A percentile compares a stretch with the other conserved stretches of the same genome.
These are phyloP conservation scores for Auriscalpium microsporum DNA, from an alignment of 768 basidiomycete species.

Conservation along the genomic window DNA sequence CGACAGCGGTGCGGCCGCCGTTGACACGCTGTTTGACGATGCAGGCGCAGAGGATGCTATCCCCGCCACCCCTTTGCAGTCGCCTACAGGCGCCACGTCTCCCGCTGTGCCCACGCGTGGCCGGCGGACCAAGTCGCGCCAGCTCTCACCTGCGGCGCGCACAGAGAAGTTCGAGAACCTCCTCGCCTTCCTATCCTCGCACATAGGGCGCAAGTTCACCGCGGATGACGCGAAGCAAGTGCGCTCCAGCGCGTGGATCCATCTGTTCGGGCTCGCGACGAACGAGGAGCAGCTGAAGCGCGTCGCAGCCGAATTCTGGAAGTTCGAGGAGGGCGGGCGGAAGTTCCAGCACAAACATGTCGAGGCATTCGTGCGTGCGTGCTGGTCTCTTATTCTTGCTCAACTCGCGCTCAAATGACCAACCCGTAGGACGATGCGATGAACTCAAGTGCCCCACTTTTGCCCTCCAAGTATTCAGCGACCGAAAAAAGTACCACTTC, in stretches of 20 bases:
- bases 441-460: conserved; percentile 47
- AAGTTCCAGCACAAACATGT: conserved; percentile 5
- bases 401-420: not conserved
- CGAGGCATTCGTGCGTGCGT: conserved; percentile 11
- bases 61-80: too few relatives aligned
- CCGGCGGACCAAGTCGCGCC: not conserved
- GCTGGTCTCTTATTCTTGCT: not conserved
- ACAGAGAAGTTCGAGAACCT: conserved; percentile 5
- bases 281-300: conserved; percentile 4
- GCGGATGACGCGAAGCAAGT: conserved; percentile 1
- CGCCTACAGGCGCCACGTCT: too few relatives aligned
- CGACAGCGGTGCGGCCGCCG: not conserved
- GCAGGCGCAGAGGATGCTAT: not conserved
- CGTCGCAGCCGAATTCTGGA: conserved; percentile 5
- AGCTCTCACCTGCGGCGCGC: not conserved
- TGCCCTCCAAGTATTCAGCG: conserved; percentile 51
- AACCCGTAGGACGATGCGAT: conserved; percentile 48
- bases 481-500: conserved; percentile 55
- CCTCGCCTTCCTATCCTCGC: conserved; percentile 2
- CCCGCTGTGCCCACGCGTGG: too few relatives aligned
- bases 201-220: not conserved
- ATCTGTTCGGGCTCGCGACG: conserved; percentile 14
- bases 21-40: not conserved
- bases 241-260: conserved; percentile 10
- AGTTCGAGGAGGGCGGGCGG: conserved; percentile 7